These are phyloP conservation scores for Marasmius sp. DNA, from an alignment of 1,284 basidiomycete species.

Conservation along the genomic window DNA sequence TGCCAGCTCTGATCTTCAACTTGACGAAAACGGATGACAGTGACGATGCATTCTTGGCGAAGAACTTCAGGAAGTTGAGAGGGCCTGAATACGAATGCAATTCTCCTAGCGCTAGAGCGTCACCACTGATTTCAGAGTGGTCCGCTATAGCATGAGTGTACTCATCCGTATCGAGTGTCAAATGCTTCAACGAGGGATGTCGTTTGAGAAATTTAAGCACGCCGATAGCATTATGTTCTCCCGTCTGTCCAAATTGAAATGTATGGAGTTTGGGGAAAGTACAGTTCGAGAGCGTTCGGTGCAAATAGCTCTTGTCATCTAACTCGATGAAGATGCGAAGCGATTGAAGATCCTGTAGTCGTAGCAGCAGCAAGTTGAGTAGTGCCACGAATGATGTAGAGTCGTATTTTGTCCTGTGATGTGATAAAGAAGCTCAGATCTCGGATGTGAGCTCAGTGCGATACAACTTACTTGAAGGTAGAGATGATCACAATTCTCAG, in stretches of 20 bases:
- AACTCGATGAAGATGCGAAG: background rate
- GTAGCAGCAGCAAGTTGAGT: background rate
- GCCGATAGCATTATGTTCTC: background rate
- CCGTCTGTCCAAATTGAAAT: background rate
- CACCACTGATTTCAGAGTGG: background rate
- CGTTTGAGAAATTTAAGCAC: background rate
- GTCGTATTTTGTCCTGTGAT: background rate
- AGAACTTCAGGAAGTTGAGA: background rate
- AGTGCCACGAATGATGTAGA: background rate
- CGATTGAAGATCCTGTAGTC: background rate
- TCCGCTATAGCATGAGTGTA: background rate
- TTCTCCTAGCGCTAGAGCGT: background rate
- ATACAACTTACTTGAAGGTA: background rate
- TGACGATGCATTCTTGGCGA: background rate
- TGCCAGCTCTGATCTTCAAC: background rate
- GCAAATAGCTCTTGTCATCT: background rate
- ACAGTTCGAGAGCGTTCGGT: background rate
- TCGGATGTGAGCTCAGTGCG: background rate
- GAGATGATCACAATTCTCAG: background rate
- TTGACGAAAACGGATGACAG: background rate
- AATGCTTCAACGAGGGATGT: background rate
- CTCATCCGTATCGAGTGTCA: background rate
- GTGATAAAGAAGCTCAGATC: background rate
- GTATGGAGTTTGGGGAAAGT: background rate
- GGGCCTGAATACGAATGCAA: background rate